Evolutionary conservation across 202 grass and related monocot genomes (phyloP).

Genomic region (Saccharum hybrid): DNA sequence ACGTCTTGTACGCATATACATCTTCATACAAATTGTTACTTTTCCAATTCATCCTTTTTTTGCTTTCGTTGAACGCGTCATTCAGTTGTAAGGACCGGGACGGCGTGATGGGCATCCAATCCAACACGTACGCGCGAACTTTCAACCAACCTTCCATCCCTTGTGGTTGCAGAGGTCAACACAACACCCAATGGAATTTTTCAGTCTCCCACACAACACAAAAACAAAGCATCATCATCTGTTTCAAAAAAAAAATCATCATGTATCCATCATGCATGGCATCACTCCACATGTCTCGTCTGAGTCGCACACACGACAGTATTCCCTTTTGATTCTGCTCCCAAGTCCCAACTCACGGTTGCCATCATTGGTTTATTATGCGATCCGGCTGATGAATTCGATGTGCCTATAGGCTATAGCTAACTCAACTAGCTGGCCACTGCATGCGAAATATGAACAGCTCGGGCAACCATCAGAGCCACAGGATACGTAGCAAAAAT

Average conservation of each 20-base stretch:
- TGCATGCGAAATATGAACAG: not conserved
- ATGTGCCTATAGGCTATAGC: too few relatives aligned
- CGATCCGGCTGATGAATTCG: not conserved
- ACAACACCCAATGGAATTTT: not conserved
- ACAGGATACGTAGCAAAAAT: not conserved
- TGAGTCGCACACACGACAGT: conserved; percentile 44
- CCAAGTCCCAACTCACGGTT: not conserved
- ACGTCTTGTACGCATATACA: not conserved
- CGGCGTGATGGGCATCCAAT: too few relatives aligned
- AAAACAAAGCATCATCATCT: too few relatives aligned
- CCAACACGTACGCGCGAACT: not conserved
- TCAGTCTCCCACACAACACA: not conserved
- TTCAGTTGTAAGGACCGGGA: too few relatives aligned
- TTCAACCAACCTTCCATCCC: not conserved
- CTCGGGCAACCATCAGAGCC: not conserved
- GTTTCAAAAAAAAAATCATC: not conserved
- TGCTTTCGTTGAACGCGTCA: not conserved
- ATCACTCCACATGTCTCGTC: conserved; percentile 35
- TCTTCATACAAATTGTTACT: not conserved
- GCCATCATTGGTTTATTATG: not conserved
- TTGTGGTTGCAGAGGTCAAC: not conserved
- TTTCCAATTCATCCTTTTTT: not conserved
- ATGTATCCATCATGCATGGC: conserved; percentile 40
- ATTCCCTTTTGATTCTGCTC: not conserved
- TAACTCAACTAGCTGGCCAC: too few relatives aligned